Evolutionary conservation across 164 flowering plant species (phyloP), one percentile per base, ranked within the genome.

Genomic region (Berberis vulgaris): DNA sequence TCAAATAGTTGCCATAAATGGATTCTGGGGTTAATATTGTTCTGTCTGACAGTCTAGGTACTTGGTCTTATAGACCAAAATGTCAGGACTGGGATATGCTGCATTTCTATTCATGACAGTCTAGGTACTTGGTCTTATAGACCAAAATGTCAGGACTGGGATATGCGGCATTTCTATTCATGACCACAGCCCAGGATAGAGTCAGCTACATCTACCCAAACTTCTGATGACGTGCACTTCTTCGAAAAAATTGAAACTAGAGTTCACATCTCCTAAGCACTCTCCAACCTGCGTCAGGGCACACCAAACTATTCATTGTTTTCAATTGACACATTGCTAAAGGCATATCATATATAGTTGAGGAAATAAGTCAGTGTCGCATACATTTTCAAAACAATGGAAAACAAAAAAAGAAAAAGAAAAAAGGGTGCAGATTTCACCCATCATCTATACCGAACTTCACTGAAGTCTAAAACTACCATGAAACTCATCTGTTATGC

Each of bases 81-180:
- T 92, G 57, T 92, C 89, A 46, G 2, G 3, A 26, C 59, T 41
- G 46, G 6, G 47, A 57, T 56, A n/a, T 41, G 4, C 4, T 56
- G 40, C 7, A n/a, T 41, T 46, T 60, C 10, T 57, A 50, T 4
- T 41, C 3, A 40, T 55, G 59, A 64, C 87, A 92, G 98, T 72
- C 64, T 45, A 83, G 96, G 78, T 89, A 92, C 78, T 89, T 87
- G 95, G 62, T 87, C 40, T 66, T 89, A 47, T 86, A 95, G 2
- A 92, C 95, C 52, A 92, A 82, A 72, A 69, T 91, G 57, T 92
- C 89, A 1, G 96, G 98, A 54, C 54, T 91, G 6, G 98, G 98
- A 11, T 96, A 91, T 63, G 98, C 86, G 7, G 77, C 87, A 12
- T 92, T 92, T 74, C 66, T 92, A 78, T 89, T 86, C 64, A 82